phyloP scores from a whole-genome alignment of 345 rosid species.

The Hevea brasiliensis region DNA sequence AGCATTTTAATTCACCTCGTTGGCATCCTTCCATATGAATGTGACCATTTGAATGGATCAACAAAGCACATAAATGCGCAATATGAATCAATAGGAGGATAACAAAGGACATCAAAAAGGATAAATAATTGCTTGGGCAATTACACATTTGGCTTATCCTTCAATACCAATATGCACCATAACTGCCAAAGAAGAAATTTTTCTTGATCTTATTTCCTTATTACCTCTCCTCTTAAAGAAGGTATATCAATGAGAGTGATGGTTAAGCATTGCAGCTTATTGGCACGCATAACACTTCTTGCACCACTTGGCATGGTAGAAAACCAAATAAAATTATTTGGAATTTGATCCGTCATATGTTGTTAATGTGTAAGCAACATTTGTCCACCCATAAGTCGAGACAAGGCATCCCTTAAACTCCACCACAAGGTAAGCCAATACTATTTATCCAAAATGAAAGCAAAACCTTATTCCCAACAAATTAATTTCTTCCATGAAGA shows the following conservation, averaged over 20 bases:
- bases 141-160: neutral
- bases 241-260: neutral
- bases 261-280: neutral
- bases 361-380: neutral
- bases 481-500: too few relatives aligned
- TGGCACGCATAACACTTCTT: neutral
- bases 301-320: neutral
- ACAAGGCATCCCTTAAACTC: neutral
- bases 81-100: neutral
- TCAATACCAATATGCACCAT: neutral
- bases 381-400: too few relatives aligned
- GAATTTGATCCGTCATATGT: neutral
- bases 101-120: neutral
- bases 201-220: neutral
- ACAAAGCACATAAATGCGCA: neutral
- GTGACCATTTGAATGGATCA: neutral
- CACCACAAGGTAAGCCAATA: neutral
- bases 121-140: neutral
- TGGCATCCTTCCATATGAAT: neutral
- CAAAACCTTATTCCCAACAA: neutral
- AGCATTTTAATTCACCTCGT: neutral
- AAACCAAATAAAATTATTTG: too few relatives aligned
- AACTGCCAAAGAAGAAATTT: neutral
- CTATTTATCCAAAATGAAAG: neutral
- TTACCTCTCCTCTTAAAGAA: neutral